Base-by-base conservation (phyloP, 192 early-diverging fungal genomes). In the Coemansia sp. region DNA sequence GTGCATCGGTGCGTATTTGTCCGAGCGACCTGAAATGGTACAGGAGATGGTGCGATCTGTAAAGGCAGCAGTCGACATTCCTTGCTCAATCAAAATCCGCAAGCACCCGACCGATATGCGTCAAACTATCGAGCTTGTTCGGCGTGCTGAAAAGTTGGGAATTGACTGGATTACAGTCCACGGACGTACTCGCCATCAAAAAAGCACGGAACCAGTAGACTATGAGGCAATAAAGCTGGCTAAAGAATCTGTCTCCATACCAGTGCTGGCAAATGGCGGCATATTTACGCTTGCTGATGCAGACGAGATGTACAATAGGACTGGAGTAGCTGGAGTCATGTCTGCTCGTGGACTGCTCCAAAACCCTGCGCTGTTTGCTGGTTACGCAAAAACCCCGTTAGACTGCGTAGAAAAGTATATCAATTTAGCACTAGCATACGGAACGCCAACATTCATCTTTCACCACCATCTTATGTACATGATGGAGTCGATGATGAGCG, bases 391-490 rank as follows among this genome's bases (percentile, higher is more conserved):
- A 14, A 96, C 95, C 5, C 95, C 96, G 2, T 77, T 90, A 66
- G 87, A 88, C 32, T 89, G 88, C 50, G 84, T 96, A 6, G 88
- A 76, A 69, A 77, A 83, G 38, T 94, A 89, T 65, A 80, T 92
- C 21, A 82, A 86, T 53, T 45, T 83, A 4, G 87, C 88, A 2
- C 39, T 94, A 5, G 87, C 80, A 2, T 94, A 91, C 66, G 95
- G 96, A 25, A 90, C 92, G 17, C 89, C 89, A 25, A 83, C 83
- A 1, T 90, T 89, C 66, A 93, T 98, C 24, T 85, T 93, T 35
- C 95, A 97, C 62, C 96, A 98, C 65, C 96, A 98, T 68, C 59
- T 98, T 24, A 94, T 95, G 92, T 97, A 84, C 75, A 97, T 97
- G 94, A 82, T 94, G 58, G 95, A 97, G 60, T 83, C 83, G 47